Evolutionary conservation across 2,329 filamentous ascomycete genomes (phyloP).

Genomic region (Exophiala dermatitidis): DNA sequence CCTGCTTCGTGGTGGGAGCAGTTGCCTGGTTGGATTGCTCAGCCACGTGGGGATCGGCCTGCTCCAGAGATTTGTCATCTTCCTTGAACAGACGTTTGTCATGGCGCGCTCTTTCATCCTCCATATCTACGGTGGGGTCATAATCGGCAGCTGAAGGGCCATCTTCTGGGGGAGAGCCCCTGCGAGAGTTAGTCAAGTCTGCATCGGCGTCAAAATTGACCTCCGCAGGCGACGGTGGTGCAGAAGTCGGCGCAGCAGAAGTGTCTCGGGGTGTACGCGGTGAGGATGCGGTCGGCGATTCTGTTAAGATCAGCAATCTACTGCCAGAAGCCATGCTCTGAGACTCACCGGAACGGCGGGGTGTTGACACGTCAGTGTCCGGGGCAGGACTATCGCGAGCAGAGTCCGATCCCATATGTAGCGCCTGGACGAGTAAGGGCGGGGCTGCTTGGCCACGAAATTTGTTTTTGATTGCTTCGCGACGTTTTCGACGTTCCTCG

Average conservation of each 20-base stretch:
- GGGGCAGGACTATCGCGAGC: conserved; percentile 47
- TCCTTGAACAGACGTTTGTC: conserved; percentile 56
- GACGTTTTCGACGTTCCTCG: conserved; percentile 73
- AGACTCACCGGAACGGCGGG: conserved; percentile 35
- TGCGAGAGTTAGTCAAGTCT: conserved; percentile 56
- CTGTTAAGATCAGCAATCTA: conserved; percentile 30
- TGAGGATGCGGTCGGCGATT: conserved; percentile 36
- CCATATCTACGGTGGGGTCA: conserved; percentile 80
- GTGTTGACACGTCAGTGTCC: conserved; percentile 28
- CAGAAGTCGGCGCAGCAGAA: conserved; percentile 33
- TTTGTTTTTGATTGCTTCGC: conserved; percentile 79
- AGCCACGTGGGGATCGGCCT: conserved; percentile 52
- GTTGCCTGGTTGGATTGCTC: conserved; percentile 35
- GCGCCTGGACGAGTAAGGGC: conserved; percentile 66
- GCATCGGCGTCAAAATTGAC: conserved; percentile 61
- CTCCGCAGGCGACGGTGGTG: conserved; percentile 48
- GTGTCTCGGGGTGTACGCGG: conserved; percentile 46
- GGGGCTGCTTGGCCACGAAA: conserved; percentile 59
- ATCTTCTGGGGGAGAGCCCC: conserved; percentile 43
- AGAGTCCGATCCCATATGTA: conserved; percentile 56
- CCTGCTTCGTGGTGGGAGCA: conserved; percentile 34
- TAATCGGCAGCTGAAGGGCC: conserved; percentile 90
- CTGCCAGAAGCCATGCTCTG: conserved; percentile 34
- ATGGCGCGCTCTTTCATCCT: conserved; percentile 68
- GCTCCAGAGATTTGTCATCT: conserved; percentile 48